Percentiles rank a stretch among this genome's conserved stretches.
Conservation (phyloP, 2,329 filamentous ascomycete species). For the Alternaria novae-zelandiae region DNA sequence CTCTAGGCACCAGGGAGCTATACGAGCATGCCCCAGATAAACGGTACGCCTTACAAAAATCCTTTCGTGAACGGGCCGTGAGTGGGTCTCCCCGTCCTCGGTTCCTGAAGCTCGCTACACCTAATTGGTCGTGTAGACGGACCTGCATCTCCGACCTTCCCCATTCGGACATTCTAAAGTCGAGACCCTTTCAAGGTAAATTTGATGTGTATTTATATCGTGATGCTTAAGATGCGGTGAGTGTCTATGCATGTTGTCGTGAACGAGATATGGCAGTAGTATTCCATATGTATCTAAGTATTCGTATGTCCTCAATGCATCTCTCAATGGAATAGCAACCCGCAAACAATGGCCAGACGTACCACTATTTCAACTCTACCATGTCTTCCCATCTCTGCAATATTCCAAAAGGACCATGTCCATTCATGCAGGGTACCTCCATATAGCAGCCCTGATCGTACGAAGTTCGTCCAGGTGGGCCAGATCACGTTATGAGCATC, state of each 20-base stretch:
- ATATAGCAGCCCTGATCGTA: neutral
- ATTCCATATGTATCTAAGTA: neutral
- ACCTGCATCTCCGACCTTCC: neutral
- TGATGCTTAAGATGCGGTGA: neutral
- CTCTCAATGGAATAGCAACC: neutral
- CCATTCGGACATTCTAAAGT: neutral
- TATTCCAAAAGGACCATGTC: neutral
- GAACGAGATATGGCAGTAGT: neutral
- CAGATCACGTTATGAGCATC: neutral
- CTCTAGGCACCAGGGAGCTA: constrained; percentile 10
- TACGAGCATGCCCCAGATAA: constrained; percentile 12
- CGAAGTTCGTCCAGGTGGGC: neutral
- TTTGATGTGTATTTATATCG: neutral
- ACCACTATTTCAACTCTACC: neutral
- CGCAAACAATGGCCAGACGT: neutral
- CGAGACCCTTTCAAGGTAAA: neutral
- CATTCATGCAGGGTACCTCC: neutral
- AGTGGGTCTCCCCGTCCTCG: neutral
- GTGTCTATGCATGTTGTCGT: neutral
- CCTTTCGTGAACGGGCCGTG: neutral
- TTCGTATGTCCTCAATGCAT: neutral
- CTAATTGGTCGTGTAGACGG: neutral
- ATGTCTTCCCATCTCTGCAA: neutral
- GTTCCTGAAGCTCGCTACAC: neutral
- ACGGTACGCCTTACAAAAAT: constrained; percentile 16